Percentiles rank a stretch among this genome's conserved stretches.
These are phyloP conservation scores for Hypholoma sublateritium DNA, from an alignment of 768 basidiomycete genomes.

Conservation along the genomic window DNA sequence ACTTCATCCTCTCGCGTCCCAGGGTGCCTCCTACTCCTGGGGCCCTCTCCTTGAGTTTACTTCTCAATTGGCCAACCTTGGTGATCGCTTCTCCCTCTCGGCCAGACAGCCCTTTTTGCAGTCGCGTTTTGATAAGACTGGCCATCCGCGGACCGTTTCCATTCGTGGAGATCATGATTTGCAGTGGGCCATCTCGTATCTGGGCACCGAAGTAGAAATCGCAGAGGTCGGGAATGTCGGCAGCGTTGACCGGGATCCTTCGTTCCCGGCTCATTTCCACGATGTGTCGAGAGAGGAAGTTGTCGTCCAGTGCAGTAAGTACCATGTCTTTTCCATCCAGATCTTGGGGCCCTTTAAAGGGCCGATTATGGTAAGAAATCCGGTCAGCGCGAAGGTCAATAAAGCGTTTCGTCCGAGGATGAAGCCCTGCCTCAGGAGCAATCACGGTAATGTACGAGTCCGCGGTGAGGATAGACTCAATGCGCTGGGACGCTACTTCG, in stretches of 20 bases:
- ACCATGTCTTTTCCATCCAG: conserved; percentile 79
- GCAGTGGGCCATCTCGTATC: conserved; percentile 85
- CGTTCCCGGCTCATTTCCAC: conserved; percentile 63
- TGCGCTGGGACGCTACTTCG: conserved; percentile 83
- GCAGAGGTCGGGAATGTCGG: conserved; percentile 93
- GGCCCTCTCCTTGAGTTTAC: conserved; percentile 72
- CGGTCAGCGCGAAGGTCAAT: conserved; percentile 47
- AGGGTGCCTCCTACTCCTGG: conserved; percentile 80
- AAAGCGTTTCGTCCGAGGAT: conserved; percentile 53
- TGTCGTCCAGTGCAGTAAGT: conserved; percentile 90
- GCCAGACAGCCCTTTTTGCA: conserved; percentile 70
- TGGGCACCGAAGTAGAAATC: conserved; percentile 99
- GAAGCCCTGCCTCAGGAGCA: conserved; percentile 66
- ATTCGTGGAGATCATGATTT: conserved; percentile 95
- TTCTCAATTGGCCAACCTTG: conserved; percentile 74
- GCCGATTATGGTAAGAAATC: conserved; percentile 72
- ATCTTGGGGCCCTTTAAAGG: conserved; percentile 65
- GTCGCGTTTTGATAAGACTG: conserved; percentile 68
- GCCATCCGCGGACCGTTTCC: conserved; percentile 92
- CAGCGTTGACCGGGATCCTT: conserved; percentile 89
- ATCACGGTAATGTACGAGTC: conserved; percentile 80
- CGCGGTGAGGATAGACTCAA: conserved; percentile 81
- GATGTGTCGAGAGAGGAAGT: conserved; percentile 69
- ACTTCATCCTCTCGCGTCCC: conserved; percentile 82
- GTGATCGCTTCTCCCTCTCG: conserved; percentile 76